These are phyloP conservation scores for Colletotrichum cordylinicola DNA, from an alignment of 2,329 filamentous ascomycete species.

Conservation along the genomic window DNA sequence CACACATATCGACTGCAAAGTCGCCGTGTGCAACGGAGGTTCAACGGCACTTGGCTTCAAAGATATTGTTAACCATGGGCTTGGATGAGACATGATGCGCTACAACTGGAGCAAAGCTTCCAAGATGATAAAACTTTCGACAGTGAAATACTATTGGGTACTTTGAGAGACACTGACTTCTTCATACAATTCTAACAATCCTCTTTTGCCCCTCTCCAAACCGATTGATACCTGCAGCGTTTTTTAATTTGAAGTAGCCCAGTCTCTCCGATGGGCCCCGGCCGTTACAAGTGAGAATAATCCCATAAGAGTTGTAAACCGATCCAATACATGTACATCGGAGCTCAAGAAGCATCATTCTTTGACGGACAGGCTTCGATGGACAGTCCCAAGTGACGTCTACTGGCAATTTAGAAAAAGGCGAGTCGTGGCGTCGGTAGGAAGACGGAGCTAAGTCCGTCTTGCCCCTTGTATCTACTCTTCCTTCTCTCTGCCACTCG, in stretches of 20 bases:
- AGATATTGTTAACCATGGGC: rapidly evolving
- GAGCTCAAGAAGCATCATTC: background rate
- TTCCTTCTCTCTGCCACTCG: background rate
- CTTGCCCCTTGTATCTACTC: rapidly evolving
- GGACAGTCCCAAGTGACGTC: background rate
- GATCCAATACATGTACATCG: rapidly evolving
- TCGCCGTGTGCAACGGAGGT: rapidly evolving
- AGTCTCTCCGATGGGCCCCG: background rate
- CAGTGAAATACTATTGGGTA: rapidly evolving
- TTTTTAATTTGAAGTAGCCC: rapidly evolving
- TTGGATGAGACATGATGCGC: rapidly evolving
- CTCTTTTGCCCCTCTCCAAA: background rate
- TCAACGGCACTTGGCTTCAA: background rate
- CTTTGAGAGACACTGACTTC: background rate
- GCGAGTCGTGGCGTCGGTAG: background rate
- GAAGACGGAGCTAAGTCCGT: background rate
- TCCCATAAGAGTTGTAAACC: rapidly evolving
- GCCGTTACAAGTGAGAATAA: background rate
- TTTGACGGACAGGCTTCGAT: rapidly evolving
- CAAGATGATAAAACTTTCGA: background rate
- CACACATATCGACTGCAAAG: rapidly evolving
- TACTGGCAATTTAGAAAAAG: rapidly evolving
- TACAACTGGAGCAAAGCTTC: background rate
- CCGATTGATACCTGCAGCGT: background rate
- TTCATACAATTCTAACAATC: background rate